These are phyloP conservation scores for Omphalotus guepiniiformis DNA, from an alignment of 768 basidiomycete genomes.

Conservation along the genomic window DNA sequence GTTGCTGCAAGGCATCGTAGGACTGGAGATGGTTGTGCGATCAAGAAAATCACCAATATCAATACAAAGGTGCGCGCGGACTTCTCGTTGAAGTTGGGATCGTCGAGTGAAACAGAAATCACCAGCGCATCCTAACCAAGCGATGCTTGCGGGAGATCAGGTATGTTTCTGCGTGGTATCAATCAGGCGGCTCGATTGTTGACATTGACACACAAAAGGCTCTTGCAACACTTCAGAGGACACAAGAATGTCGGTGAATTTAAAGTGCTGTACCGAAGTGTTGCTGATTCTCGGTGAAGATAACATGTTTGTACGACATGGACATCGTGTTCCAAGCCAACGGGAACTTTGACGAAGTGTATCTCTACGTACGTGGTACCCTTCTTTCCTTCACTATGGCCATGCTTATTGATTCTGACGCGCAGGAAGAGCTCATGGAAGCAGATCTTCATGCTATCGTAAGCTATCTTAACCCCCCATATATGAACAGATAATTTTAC, in stretches of 20 bases:
- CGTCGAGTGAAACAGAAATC: conserved; percentile 4
- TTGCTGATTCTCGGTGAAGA: conserved; percentile 44
- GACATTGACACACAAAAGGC: conserved; percentile 35
- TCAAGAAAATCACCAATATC: conserved; percentile 96
- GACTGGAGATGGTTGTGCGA: conserved; percentile 86
- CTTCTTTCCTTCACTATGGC: neutral
- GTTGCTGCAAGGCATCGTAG: conserved; percentile 80
- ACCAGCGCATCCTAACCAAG: conserved; percentile 90
- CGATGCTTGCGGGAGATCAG: conserved; percentile 93
- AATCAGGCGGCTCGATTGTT: neutral
- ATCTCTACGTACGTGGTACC: conserved; percentile 81
- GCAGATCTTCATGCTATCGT: conserved; percentile 99
- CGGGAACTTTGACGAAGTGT: conserved; percentile 95
- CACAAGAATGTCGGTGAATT: conserved; percentile 85
- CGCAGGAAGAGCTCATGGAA: conserved; percentile 99
- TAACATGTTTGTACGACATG: conserved; percentile 97
- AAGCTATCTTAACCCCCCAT: conserved; percentile 18
- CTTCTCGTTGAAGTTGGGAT: conserved; percentile 18
- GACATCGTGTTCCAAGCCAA: conserved; percentile 92
- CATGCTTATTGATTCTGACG: neutral
- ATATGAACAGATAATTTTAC: conserved; percentile 7
- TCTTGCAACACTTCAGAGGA: conserved; percentile 95
- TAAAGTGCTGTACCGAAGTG: neutral
- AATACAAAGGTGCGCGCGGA: conserved; percentile 66
- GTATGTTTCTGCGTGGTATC: conserved; percentile 35